A percentile compares a stretch with the other conserved stretches of the same genome.
phyloP scores from a whole-genome alignment of 2,329 filamentous ascomycete genomes.

The Xylariales sp. region DNA sequence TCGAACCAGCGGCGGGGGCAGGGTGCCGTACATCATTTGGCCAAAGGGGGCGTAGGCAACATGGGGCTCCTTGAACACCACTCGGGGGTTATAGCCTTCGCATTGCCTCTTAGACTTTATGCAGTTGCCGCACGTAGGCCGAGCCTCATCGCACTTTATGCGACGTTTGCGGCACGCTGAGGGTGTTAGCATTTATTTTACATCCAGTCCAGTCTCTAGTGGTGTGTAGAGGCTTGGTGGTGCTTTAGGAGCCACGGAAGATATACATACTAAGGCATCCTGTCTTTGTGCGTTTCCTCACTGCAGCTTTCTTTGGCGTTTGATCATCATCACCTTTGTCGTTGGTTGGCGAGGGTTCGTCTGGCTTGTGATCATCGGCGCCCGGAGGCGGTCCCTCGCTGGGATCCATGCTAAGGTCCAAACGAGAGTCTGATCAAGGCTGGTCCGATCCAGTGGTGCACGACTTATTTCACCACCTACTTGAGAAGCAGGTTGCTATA shows the following conservation, averaged over 20 bases:
- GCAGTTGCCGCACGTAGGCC: constrained; percentile 78
- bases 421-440: constrained; percentile 7
- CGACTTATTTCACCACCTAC: too few relatives aligned
- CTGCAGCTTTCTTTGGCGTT: constrained; percentile 41
- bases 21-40: constrained; percentile 39
- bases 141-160: constrained; percentile 94
- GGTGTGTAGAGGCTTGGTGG: too few relatives aligned
- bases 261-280: constrained; percentile 74
- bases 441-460: too few relatives aligned
- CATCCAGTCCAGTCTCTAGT: too few relatives aligned
- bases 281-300: constrained; percentile 79
- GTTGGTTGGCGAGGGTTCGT: constrained; percentile 25
- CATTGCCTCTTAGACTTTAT: constrained; percentile 81
- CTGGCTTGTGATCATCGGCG: constrained; percentile 19
- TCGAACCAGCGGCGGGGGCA: constrained; percentile 39
- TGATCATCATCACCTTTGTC: constrained; percentile 32
- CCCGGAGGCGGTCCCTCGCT: constrained; percentile 16
- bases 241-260: constrained; percentile 3
- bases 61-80: constrained; percentile 73
- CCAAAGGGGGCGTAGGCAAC: constrained; percentile 48
- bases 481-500: too few relatives aligned
- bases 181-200: too few relatives aligned
- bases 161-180: constrained; percentile 86
- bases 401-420: constrained; percentile 23
- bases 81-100: constrained; percentile 77